Evolutionary conservation across 768 basidiomycete species (phyloP).

Genomic region (Termitomyces heimii): DNA sequence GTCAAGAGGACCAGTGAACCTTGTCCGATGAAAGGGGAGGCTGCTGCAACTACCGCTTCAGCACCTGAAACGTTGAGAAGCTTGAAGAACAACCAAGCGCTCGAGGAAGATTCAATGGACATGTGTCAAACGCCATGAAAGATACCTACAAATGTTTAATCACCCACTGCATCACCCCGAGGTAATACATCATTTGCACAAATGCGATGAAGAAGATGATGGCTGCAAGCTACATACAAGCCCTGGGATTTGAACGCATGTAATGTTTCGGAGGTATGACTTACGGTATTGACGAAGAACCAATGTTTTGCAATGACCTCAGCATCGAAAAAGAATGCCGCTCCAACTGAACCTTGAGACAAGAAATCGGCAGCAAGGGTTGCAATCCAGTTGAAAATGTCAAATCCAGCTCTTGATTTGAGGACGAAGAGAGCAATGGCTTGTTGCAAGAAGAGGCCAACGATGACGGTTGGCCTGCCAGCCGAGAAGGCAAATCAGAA

Average conservation of each 20-base stretch:
- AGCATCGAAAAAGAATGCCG: constrained; percentile 76
- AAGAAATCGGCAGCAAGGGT: constrained; percentile 78
- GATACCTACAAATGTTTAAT: constrained; percentile 67
- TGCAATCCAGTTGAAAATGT: constrained; percentile 81
- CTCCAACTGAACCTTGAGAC: constrained; percentile 58
- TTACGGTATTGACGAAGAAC: constrained; percentile 80
- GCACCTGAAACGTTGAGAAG: constrained; percentile 90
- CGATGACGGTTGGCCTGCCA: constrained; percentile 76
- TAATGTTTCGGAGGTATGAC: constrained; percentile 13
- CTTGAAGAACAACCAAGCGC: constrained; percentile 93
- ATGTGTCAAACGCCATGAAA: neutral
- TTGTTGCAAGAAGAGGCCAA: constrained; percentile 84
- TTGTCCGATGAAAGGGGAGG: constrained; percentile 92
- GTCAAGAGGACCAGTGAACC: constrained; percentile 28
- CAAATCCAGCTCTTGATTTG: constrained; percentile 77
- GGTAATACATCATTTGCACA: constrained; percentile 86
- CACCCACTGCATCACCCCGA: constrained; percentile 93
- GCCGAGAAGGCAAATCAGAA: neutral
- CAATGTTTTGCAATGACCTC: constrained; percentile 62
- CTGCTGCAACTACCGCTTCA: constrained; percentile 88
- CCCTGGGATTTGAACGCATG: neutral
- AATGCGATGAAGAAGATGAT: constrained; percentile 96
- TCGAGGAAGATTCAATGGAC: constrained; percentile 17
- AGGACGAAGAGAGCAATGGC: constrained; percentile 85
- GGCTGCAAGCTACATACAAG: constrained; percentile 44